Evolutionary conservation across 129 eudicot species (phyloP), one percentile per base, ranked within the genome.

Genomic region (Tagetes patula): DNA sequence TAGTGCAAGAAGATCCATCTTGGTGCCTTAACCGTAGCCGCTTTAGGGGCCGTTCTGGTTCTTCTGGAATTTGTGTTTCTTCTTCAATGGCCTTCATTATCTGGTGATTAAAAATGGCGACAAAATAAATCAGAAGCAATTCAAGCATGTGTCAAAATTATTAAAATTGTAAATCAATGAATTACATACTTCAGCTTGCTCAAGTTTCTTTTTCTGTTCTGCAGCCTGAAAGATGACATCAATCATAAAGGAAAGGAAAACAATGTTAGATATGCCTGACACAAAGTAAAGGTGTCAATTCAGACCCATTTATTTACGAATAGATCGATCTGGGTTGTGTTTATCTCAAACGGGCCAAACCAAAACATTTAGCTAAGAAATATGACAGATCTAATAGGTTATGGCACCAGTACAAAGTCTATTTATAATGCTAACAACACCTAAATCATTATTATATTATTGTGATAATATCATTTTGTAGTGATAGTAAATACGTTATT

Each of bases 31-130:
- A 67, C 20, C 96, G 80, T 53, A 88, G 55, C 75, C 96, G 86
- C 79, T 91, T 91, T 32, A 91, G 80, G 9, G 97, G 97, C 1
- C 93, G 80, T 79, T 81, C 90, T 2, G 87, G 80, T 67, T 85
- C 95, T 70, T 84, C 91, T 1, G 80, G 79, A 38, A 60, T 75
- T 78, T 61, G 88, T 71, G 85, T 81, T 82, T 84, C 96, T 70
- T 85, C 89, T 81, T 79, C 87, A 47, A 81, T 69, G 37, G 36
- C 79, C 43, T 78, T 81, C 73, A 65, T 70, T 31, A 33, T 69
- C 88, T 84, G 80, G 38, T 55, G 32, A 77, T 58, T 14, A 11
- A 3, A 7, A 73, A 39, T 45, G n/a, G 67, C 12, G 13, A 27
- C 41, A 34, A 56, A 65, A 32, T 55, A 6, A 45, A 52, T n/a